phyloP scores from a whole-genome alignment of 192 early-diverging fungal genomes.

The Podila epicladia region DNA sequence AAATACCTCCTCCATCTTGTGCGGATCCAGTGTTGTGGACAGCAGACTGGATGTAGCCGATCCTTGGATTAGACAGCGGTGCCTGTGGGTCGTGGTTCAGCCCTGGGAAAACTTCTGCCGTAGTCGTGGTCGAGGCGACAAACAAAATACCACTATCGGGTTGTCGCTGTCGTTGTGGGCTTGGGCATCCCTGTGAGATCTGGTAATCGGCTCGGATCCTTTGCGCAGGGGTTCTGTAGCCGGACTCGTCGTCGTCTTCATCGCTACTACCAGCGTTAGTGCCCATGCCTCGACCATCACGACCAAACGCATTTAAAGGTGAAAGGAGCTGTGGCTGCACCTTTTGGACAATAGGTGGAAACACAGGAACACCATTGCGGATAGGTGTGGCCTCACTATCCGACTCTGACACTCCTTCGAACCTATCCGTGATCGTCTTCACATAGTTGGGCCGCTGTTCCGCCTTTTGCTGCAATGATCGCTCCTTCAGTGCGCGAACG shows the following conservation, averaged over 20 bases:
- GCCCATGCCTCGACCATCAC: background rate
- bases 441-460: conserved; percentile 7
- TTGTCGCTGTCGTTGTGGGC: conserved; percentile 8
- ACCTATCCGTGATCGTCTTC: background rate
- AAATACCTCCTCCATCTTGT: background rate
- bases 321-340: background rate
- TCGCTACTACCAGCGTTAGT: conserved; percentile 7
- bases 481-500: conserved; percentile 6
- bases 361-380: too few relatives aligned
- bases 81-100: background rate
- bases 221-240: background rate
- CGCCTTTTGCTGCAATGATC: conserved; percentile 1
- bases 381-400: too few relatives aligned
- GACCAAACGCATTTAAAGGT: background rate
- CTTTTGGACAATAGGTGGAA: too few relatives aligned
- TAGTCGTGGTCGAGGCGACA: conserved; percentile 16
- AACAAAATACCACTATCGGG: conserved; percentile 41
- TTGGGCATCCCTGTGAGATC: background rate
- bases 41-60: background rate
- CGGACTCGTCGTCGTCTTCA: background rate
- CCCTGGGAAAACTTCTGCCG: conserved; percentile 14
- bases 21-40: background rate
- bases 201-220: background rate
- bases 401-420: background rate
- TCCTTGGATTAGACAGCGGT: background rate